These are phyloP conservation scores for Amylostereum areolatum DNA, from an alignment of 1,284 basidiomycete species.

Conservation along the genomic window DNA sequence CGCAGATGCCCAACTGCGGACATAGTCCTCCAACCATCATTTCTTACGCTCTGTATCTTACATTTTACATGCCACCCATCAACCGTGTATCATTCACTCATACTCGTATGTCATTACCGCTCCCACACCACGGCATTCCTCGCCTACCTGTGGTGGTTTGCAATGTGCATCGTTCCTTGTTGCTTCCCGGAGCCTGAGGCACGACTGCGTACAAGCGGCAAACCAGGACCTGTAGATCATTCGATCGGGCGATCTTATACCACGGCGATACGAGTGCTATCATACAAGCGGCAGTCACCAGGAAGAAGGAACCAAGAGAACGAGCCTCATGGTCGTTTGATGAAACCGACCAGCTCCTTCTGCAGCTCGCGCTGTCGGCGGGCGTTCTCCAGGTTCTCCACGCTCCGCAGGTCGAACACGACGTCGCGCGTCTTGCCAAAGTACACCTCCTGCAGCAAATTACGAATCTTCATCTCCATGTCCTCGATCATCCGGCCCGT, in stretches of 20 bases:
- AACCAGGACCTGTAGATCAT: too few relatives aligned
- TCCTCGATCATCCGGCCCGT: conserved; percentile 95
- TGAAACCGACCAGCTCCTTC: conserved; percentile 91
- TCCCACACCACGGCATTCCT: too few relatives aligned
- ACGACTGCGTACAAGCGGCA: too few relatives aligned
- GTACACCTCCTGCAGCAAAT: conserved; percentile 94
- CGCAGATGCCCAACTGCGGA: conserved; percentile 58
- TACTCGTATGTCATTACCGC: too few relatives aligned
- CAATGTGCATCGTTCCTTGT: too few relatives aligned
- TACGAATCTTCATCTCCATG: conserved; percentile 98
- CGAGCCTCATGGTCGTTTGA: conserved; percentile 52
- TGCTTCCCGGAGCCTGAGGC: too few relatives aligned
- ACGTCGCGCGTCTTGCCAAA: conserved; percentile 98
- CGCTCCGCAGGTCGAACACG: conserved; percentile 84
- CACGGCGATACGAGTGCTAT: not conserved
- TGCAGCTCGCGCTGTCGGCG: conserved; percentile 82
- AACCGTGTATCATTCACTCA: too few relatives aligned
- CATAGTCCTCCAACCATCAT: conserved; percentile 12
- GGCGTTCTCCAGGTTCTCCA: conserved; percentile 82
- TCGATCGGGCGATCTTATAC: too few relatives aligned
- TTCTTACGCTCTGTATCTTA: not conserved
- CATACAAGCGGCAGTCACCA: not conserved
- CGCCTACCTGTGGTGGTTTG: too few relatives aligned
- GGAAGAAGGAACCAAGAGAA: not conserved
- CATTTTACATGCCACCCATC: not conserved